phyloP scores from a whole-genome alignment of 805 yeast genomes.

The Candida sonorensis region DNA sequence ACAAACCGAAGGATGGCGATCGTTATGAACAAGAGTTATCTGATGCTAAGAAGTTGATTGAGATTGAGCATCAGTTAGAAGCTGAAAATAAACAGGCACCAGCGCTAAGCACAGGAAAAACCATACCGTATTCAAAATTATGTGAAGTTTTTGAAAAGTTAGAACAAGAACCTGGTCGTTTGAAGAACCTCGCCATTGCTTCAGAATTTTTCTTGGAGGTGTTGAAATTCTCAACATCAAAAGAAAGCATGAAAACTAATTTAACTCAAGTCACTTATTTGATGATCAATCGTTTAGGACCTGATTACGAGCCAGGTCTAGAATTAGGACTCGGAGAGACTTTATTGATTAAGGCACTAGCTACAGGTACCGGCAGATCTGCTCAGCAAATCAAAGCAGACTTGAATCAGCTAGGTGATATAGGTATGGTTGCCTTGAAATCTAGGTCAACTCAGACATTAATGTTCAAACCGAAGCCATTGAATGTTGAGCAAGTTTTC shows the following conservation, averaged over 20 bases:
- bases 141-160: slow-evolving; percentile 68
- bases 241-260: slow-evolving; percentile 22
- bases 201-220: slow-evolving; percentile 67
- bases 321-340: slow-evolving; percentile 95
- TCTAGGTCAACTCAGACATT: slow-evolving; percentile 83
- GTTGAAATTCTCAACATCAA: slow-evolving; percentile 41
- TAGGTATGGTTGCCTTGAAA: slow-evolving; percentile 81
- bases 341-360: slow-evolving; percentile 76
- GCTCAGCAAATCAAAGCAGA: slow-evolving; percentile 63
- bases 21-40: neutral
- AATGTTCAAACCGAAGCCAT: slow-evolving; percentile 85
- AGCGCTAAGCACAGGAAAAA: slow-evolving; percentile 11
- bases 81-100: neutral
- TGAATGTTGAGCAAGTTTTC: slow-evolving; percentile 71
- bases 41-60: slow-evolving; percentile 1
- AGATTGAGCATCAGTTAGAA: slow-evolving; percentile 4
- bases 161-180: slow-evolving; percentile 74
- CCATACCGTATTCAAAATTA: slow-evolving; percentile 33
- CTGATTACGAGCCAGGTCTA: slow-evolving; percentile 85
- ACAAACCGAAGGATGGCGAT: neutral
- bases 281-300: slow-evolving; percentile 84
- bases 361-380: slow-evolving; percentile 84
- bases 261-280: slow-evolving; percentile 72
- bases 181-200: slow-evolving; percentile 71
- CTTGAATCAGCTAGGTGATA: slow-evolving; percentile 76